phyloP scores from a whole-genome alignment of 805 yeast genomes.

The Candida ovalis region DNA sequence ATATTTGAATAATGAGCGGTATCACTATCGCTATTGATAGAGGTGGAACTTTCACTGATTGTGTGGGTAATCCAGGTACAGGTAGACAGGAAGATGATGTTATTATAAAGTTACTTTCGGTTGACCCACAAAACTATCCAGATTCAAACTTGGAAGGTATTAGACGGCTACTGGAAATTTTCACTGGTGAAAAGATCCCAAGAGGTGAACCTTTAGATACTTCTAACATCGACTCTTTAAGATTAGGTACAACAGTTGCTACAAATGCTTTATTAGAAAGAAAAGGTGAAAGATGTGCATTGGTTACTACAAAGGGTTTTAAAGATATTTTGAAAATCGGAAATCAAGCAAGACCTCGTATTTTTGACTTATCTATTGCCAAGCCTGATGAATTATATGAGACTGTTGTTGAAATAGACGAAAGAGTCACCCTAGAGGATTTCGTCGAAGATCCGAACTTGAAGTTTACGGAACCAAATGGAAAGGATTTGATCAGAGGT shows the following conservation, averaged over 20 bases:
- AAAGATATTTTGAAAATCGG: conserved; percentile 81
- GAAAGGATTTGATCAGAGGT: conserved; percentile 45
- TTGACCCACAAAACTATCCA: conserved; percentile 79
- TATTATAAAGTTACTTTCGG: conserved; percentile 77
- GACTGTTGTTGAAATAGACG: conserved; percentile 79
- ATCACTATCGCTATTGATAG: conserved; percentile 47
- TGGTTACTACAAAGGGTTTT: conserved; percentile 85
- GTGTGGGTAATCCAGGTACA: conserved; percentile 50
- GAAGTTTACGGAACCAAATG: conserved; percentile 23
- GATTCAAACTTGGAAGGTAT: conserved; percentile 96
- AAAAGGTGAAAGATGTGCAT: conserved; percentile 85
- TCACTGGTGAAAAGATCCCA: conserved; percentile 52
- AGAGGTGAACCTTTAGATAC: conserved; percentile 59
- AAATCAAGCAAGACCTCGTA: conserved; percentile 86
- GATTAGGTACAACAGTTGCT: conserved; percentile 96
- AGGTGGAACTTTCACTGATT: conserved; percentile 93
- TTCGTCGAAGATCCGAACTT: conserved; percentile 68
- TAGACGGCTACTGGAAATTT: conserved; percentile 65
- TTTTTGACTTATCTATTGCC: conserved; percentile 75
- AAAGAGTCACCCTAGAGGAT: conserved; percentile 81
- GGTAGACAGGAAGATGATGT: conserved; percentile 52
- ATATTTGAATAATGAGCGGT: conserved; percentile 12
- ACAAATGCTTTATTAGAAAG: conserved; percentile 92
- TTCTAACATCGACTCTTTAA: conserved; percentile 57
- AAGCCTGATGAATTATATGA: conserved; percentile 72